Evolutionary conservation across 306 rosid species (phyloP), one percentile per base, ranked within the genome.

Genomic region (Mucuna pruriens): DNA sequence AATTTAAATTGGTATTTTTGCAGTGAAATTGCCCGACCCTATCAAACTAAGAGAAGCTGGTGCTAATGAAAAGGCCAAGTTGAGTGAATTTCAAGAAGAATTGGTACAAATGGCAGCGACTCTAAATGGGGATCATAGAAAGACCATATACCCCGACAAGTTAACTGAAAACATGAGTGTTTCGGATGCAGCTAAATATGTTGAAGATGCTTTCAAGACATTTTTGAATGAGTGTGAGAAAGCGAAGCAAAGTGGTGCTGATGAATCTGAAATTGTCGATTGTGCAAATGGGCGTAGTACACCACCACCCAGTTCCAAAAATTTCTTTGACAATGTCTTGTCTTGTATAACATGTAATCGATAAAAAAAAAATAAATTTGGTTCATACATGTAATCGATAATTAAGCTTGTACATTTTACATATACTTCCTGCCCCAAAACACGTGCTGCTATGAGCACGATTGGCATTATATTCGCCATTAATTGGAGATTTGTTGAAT

Each of bases 81-180:
- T 92, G 4, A 92, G 87, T 44, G 92, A 90, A 7, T 90, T 92
- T 46, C 97, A 92, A 39, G 85, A 65, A 45, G 95, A 89, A 71
- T 19, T 92, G 8, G 90, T 92, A 15, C 89, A 89, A 22, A 31
- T 92, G 88, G 89, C 90, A 1, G 97, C 97, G 29, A 84, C 89
- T 12, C 42, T 92, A 10, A 92, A 86, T 23, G 97, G 93, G 8
- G 95, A 92, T 82, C 84, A 75, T 16, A 67, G 15, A 8, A 92
- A 88, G 64, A 87, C 85, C 13, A 66, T 25, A 0, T 90, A 89
- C 77, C 91, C 91, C 0, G 5, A 86, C 57, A 90, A 90, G 63
- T 33, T 89, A 16, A 88, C 77, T 13, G 90, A 90, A 82, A 88
- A 79, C 5, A 45, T 90, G 86, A 68, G 64, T 12, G 92, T 88